phyloP scores from a whole-genome alignment of 73 alveolate genomes.

The Uronychia binucleata region DNA sequence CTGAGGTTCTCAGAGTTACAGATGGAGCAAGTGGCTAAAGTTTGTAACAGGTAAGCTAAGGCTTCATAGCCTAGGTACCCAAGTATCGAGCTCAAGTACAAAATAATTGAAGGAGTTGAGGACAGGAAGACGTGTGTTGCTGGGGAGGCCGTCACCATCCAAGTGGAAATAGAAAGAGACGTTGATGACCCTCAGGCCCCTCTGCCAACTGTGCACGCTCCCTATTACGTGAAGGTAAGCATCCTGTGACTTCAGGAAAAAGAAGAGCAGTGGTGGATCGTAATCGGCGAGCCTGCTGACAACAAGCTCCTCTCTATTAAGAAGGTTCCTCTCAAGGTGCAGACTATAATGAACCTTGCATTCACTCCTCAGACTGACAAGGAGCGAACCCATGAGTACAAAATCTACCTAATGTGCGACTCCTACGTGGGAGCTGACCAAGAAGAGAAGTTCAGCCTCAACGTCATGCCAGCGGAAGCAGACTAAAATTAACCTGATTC shows the following conservation, averaged over 20 bases:
- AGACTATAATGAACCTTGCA: conserved; percentile 3
- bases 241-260: conserved; percentile 42
- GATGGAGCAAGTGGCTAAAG: conserved; percentile 62
- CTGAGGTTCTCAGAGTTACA: conserved; percentile 42
- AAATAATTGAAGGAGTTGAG: conserved; percentile 22
- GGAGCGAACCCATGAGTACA: conserved; percentile 39
- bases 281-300: conserved; percentile 69
- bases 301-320: conserved; percentile 64
- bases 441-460: conserved; percentile 66
- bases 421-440: conserved; percentile 82
- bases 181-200: conserved; percentile 27
- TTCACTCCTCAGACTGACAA: conserved; percentile 18
- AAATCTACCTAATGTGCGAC: conserved; percentile 80
- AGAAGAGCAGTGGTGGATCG: conserved; percentile 94
- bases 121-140: conserved; percentile 14
- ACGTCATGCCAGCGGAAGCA: too few relatives aligned
- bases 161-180: conserved; percentile 43
- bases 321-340: conserved; percentile 59
- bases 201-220: conserved; percentile 55
- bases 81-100: neutral
- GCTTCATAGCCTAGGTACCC: conserved; percentile 24
- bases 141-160: conserved; percentile 32
- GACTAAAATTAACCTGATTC: too few relatives aligned
- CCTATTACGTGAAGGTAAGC: conserved; percentile 42
- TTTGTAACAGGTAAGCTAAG: conserved; percentile 65